These are phyloP conservation scores for Evernia prunastri DNA, from an alignment of 495 filamentous ascomycete genomes.

Conservation along the genomic window DNA sequence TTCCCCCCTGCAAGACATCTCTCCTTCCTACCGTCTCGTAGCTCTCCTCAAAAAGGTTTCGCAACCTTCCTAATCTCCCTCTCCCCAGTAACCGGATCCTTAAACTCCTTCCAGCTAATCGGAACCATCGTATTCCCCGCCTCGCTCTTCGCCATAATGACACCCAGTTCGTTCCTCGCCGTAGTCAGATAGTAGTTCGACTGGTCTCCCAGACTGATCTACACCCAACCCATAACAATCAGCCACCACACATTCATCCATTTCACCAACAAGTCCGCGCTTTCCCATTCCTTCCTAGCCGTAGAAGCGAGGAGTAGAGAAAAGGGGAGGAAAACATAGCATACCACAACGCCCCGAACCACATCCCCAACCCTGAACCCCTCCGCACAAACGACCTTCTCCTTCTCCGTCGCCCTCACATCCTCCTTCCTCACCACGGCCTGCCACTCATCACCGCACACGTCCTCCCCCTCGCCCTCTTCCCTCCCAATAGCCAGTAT, in stretches of 20 bases:
- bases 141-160: slow-evolving; percentile 89
- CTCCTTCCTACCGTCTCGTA: not conserved
- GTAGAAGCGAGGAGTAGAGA: too few species aligned
- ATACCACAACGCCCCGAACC: slow-evolving; percentile 76
- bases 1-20: not conserved
- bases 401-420: slow-evolving; percentile 91
- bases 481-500: slow-evolving; percentile 55
- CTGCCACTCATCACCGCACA: slow-evolving; percentile 47
- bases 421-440: slow-evolving; percentile 69
- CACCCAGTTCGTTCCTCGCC: slow-evolving; percentile 81
- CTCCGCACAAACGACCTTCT: slow-evolving; percentile 81
- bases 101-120: slow-evolving; percentile 90
- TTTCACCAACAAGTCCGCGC: too few species aligned
- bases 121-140: slow-evolving; percentile 84
- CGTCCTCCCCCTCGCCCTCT: slow-evolving; percentile 24
- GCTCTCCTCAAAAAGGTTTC: slow-evolving; percentile 65
- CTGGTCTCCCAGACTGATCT: slow-evolving; percentile 89
- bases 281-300: too few species aligned
- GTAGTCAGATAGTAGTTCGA: slow-evolving; percentile 89
- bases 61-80: slow-evolving; percentile 87
- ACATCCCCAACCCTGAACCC: slow-evolving; percentile 92
- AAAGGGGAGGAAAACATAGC: slow-evolving; percentile 28
- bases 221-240: not conserved
- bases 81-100: slow-evolving; percentile 69
- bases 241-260: too few species aligned